phyloP scores from a whole-genome alignment of 2,329 filamentous ascomycete species.

The Sclerotinia sclerotiorum region DNA sequence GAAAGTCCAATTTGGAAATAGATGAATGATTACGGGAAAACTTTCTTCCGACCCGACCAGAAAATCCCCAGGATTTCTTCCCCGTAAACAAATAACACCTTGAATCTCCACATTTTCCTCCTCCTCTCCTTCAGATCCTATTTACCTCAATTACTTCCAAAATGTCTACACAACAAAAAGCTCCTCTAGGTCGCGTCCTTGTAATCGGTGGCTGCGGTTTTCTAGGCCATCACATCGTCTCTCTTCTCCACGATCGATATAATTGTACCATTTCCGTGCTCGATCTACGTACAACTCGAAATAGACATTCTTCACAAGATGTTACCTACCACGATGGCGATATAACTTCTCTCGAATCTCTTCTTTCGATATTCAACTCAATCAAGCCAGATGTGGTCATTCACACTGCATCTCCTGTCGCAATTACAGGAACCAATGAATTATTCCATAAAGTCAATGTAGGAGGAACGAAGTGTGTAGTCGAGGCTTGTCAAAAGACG shows the following conservation, averaged over 20 bases:
- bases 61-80: constrained; percentile 8
- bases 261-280: constrained; percentile 63
- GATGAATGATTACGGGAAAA: background rate
- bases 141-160: constrained; percentile 2
- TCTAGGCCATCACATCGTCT: constrained; percentile 78
- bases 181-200: constrained; percentile 64
- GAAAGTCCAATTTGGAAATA: background rate
- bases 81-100: background rate
- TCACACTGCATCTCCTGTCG: constrained; percentile 78
- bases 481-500: constrained; percentile 68
- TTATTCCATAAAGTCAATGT: constrained; percentile 83
- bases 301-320: constrained; percentile 52
- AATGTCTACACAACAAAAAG: constrained; percentile 26
- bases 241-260: constrained; percentile 61
- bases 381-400: constrained; percentile 80
- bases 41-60: constrained; percentile 6
- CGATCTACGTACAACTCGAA: constrained; percentile 69
- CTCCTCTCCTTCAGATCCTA: background rate
- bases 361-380: constrained; percentile 63
- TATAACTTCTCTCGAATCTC: constrained; percentile 65
- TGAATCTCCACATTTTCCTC: background rate
- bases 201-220: constrained; percentile 84
- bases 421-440: constrained; percentile 53
- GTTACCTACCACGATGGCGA: constrained; percentile 73
- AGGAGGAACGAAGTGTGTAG: constrained; percentile 75